phyloP scores from a whole-genome alignment of 1,139 yeast species.

The Candida smagusa region DNA sequence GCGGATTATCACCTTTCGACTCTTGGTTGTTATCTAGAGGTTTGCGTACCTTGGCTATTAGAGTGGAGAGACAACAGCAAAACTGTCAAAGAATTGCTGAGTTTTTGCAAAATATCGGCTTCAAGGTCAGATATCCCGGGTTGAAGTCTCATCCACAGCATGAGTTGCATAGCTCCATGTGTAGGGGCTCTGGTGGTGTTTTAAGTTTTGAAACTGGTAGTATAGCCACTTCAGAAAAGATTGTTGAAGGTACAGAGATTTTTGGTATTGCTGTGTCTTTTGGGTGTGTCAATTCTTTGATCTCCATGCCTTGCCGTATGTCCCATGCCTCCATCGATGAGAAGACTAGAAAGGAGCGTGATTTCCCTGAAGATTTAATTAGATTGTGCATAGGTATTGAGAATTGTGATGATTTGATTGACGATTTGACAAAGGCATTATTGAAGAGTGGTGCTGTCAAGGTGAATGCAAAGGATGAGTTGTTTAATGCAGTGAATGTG shows the following conservation, averaged over 20 bases:
- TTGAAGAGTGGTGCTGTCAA: constrained; percentile 60
- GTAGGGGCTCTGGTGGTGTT: constrained; percentile 88
- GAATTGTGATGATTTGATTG: constrained; percentile 61
- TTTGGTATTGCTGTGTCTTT: constrained; percentile 91
- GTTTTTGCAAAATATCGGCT: constrained; percentile 58
- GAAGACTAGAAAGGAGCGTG: constrained; percentile 79
- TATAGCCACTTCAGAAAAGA: constrained; percentile 60
- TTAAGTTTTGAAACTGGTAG: constrained; percentile 84
- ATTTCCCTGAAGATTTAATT: constrained; percentile 86
- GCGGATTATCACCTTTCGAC: constrained; percentile 89
- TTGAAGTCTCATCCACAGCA: constrained; percentile 77
- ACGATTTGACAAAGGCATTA: constrained; percentile 70
- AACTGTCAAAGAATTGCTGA: constrained; percentile 74
- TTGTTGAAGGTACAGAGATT: constrained; percentile 71
- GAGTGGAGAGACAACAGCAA: constrained; percentile 83
- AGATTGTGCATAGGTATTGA: constrained; percentile 89
- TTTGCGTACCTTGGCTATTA: constrained; percentile 76
- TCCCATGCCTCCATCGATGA: constrained; percentile 96
- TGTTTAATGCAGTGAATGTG: constrained; percentile 40
- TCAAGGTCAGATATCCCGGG: constrained; percentile 83
- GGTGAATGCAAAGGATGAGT: constrained; percentile 40
- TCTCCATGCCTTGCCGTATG: constrained; percentile 92
- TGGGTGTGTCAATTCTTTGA: constrained; percentile 89
- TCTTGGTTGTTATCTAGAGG: constrained; percentile 87
- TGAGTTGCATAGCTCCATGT: constrained; percentile 71